Percentiles rank a stretch among this genome's conserved stretches.
Evolutionary conservation across 495 filamentous ascomycete species (phyloP).

Genomic region (Talaromyces liani): DNA sequence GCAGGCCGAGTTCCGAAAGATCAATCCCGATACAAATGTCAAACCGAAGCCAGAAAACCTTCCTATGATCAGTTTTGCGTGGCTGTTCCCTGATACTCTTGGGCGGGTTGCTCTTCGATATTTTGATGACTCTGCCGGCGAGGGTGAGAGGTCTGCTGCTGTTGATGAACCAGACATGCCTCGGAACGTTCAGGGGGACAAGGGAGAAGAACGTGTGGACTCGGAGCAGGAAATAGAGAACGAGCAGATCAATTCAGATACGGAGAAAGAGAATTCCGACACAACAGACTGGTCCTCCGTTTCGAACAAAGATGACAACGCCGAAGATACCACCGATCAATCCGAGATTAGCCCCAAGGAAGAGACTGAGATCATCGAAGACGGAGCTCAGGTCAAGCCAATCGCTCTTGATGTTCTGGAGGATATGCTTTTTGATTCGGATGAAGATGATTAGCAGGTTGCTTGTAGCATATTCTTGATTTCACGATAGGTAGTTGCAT

Average conservation of each 20-base stretch:
- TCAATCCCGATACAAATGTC: constrained; percentile 22
- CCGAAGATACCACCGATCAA: neutral
- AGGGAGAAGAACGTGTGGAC: neutral
- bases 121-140: constrained; percentile 12
- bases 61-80: constrained; percentile 90
- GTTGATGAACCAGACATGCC: neutral
- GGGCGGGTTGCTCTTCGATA: constrained; percentile 57
- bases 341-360: neutral
- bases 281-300: neutral
- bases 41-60: constrained; percentile 35
- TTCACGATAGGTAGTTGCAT: neutral
- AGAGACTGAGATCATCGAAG: constrained; percentile 20
- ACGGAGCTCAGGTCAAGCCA: constrained; percentile 20
- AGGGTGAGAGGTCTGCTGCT: neutral
- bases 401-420: constrained; percentile 19
- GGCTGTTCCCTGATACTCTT: constrained; percentile 72
- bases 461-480: neutral
- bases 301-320: neutral
- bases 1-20: constrained; percentile 30
- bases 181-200: neutral
- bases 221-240: neutral
- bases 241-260: neutral
- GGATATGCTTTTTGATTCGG: constrained; percentile 4
- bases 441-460: neutral
- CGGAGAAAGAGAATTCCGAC: neutral